Evolutionary conservation across 129 eudicot genomes (phyloP), one percentile per base, ranked within the genome.

Genomic region (Artemisia tridentata): DNA sequence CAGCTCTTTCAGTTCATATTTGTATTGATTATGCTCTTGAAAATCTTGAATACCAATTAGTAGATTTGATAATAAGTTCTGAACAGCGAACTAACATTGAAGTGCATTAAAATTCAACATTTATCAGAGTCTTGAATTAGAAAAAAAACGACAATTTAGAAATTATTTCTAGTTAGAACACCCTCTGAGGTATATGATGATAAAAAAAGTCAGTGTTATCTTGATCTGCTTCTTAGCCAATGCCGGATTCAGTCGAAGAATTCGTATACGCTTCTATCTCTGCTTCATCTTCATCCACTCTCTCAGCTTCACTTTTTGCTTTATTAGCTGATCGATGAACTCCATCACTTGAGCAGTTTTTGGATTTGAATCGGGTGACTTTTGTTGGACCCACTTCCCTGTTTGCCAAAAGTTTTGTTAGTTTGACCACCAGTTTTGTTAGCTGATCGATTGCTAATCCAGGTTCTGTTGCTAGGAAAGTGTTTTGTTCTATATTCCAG

Each of bases 181-280:
- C 2, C 45, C 7, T 38, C 45, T 7, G 45, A 38, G 45, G 8
- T 38, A 2, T 7, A 38, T 7, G 45, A 38, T 38, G 45, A 38
- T 7, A 38, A 7, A 7, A 38, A 7, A 2, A 7, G 49, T 38
- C 68, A 12, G 50, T 62, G 38, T 70, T 51, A 43, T 70, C 67
- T 51, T 70, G 76, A 63, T 70, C 81, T 62, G 17, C 66, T 19
- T 61, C 71, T 6, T 65, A 61, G 20, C 56, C 75, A 34, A 15
- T 68, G 29, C 20, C 38, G 2, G 75, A 27, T 68, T 49, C 60
- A 47, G 53, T 51, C 46, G 72, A 48, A 76, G 20, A 13, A 11
- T 55, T 65, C 11, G 9, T 29, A 61, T 62, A 11, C 1, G 5
- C 11, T 23, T 60, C 66, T 34, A 11, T 38, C 25, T 52, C 65